A percentile compares a stretch with the other conserved stretches of the same genome.
phyloP scores from a whole-genome alignment of 352 stramenopile species.

The Phytophthora colocasiae region DNA sequence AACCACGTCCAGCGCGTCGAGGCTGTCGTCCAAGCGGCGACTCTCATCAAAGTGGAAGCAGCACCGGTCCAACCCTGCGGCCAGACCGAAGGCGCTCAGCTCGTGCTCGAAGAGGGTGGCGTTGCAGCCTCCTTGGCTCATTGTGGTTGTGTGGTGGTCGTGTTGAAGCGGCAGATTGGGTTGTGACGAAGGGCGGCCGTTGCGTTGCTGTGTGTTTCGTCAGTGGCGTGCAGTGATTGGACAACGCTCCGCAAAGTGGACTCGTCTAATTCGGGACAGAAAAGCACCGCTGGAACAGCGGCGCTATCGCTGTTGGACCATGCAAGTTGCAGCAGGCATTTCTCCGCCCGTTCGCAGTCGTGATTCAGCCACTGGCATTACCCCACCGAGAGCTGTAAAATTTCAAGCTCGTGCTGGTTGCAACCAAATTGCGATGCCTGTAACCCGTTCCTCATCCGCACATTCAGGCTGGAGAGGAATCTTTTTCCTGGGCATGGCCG shows the following conservation, averaged over 20 bases:
- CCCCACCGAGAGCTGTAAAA: neutral
- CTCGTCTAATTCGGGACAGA: too few species aligned
- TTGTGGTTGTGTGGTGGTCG: neutral
- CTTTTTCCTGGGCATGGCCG: conserved; percentile 4
- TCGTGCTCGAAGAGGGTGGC: conserved; percentile 30
- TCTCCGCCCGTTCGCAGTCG: neutral
- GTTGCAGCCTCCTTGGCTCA: conserved; percentile 26
- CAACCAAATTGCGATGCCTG: neutral
- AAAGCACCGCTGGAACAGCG: too few species aligned
- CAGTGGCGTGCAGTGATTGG: conserved; percentile 5
- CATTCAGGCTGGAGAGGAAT: neutral
- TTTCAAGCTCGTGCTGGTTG: neutral
- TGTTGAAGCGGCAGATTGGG: conserved; percentile 27
- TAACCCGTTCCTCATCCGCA: conserved; percentile 5
- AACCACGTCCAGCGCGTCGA: conserved; percentile 26
- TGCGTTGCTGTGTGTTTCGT: conserved; percentile 20
- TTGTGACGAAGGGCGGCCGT: conserved; percentile 31
- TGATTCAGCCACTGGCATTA: neutral
- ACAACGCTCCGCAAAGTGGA: neutral
- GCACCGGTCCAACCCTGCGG: conserved; percentile 19
- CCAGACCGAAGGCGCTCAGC: conserved; percentile 27
- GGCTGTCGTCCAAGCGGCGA: conserved; percentile 20
- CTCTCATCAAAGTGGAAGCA: conserved; percentile 11
- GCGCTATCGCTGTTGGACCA: too few species aligned
- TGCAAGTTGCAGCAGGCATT: neutral